Conservation (phyloP, 106 monocot genomes). For the Alisma plantagoaquatica region DNA sequence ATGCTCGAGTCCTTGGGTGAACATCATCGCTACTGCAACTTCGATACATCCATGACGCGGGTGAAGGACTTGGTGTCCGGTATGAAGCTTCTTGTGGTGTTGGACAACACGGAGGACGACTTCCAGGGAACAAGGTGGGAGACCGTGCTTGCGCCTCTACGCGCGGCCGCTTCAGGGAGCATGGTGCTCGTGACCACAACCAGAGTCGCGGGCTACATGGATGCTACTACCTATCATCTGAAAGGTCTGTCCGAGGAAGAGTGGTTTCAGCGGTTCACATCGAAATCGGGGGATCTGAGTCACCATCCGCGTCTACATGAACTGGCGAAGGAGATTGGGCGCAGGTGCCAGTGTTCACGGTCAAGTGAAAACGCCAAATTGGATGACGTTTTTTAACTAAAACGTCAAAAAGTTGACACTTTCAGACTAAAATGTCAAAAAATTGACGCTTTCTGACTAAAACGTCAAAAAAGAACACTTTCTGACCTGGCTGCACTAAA, state of each 20-base stretch:
- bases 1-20: constrained; percentile 2
- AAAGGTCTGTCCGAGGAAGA: constrained; percentile 4
- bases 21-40: background rate
- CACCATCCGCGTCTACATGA: background rate
- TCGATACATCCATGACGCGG: constrained; percentile 6
- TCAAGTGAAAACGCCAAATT: too few species aligned
- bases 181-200: constrained; percentile 26
- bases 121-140: constrained; percentile 10
- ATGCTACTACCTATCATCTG: constrained; percentile 1
- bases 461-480: too few species aligned
- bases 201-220: constrained; percentile 3
- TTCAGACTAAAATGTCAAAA: too few species aligned
- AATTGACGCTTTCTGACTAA: too few species aligned
- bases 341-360: constrained; percentile 5
- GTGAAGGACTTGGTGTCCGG: constrained; percentile 3
- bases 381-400: too few species aligned
- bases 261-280: constrained; percentile 12
- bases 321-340: constrained; percentile 1
- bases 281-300: background rate
- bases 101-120: constrained; percentile 25
- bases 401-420: too few species aligned
- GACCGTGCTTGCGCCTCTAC: constrained; percentile 1
- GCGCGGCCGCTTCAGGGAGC: constrained; percentile 11
- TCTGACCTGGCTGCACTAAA: too few species aligned
- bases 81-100: constrained; percentile 5